Evolutionary conservation across 441 rosid genomes (phyloP).

Genomic region (Eruca vesicaria): DNA sequence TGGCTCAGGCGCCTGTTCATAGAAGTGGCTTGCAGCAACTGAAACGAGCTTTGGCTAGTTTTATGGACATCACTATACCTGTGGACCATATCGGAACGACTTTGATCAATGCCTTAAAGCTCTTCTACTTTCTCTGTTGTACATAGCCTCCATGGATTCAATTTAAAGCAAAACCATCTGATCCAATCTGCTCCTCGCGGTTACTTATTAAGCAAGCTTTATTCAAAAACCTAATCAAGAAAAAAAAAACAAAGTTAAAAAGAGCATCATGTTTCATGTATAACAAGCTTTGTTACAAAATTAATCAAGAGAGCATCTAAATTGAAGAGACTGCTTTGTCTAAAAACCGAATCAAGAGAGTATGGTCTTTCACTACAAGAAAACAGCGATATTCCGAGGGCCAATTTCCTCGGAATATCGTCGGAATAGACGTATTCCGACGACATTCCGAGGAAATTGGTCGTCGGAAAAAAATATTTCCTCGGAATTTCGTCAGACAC

Average conservation of each 20-base stretch:
- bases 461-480: too few species aligned
- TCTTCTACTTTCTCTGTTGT: slow-evolving; percentile 81
- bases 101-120: slow-evolving; percentile 71
- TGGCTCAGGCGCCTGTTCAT: slow-evolving; percentile 62
- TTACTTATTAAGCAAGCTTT: slow-evolving; percentile 72
- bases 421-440: too few species aligned
- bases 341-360: not conserved
- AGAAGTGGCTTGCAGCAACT: slow-evolving; percentile 61
- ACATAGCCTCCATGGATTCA: slow-evolving; percentile 82
- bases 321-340: not conserved
- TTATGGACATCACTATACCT: slow-evolving; percentile 66
- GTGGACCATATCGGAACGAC: slow-evolving; percentile 79
- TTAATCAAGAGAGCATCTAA: not conserved
- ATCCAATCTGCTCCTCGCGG: slow-evolving; percentile 50
- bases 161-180: slow-evolving; percentile 53
- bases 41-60: slow-evolving; percentile 61
- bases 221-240: slow-evolving; percentile 59
- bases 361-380: not conserved
- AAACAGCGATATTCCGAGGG: too few species aligned
- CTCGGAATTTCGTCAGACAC: too few species aligned
- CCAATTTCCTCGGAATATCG: too few species aligned
- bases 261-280: not conserved
- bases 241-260: not conserved
- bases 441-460: too few species aligned
- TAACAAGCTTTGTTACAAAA: slow-evolving; percentile 1